These are phyloP conservation scores for Neocucurbitaria cava DNA, from an alignment of 2,329 filamentous ascomycete genomes.

Conservation along the genomic window DNA sequence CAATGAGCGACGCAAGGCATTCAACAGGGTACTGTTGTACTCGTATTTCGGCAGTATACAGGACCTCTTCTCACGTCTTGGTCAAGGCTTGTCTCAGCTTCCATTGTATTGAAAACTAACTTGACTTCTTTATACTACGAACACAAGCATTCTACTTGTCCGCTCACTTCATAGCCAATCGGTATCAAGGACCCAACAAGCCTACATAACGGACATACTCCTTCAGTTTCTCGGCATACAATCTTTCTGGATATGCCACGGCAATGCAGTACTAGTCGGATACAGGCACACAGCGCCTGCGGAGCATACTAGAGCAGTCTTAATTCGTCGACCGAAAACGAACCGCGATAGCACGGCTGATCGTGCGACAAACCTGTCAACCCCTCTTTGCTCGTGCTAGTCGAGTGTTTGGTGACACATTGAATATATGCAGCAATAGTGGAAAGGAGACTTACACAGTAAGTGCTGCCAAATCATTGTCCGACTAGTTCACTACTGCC, in stretches of 20 bases:
- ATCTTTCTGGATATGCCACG: conserved; percentile 3
- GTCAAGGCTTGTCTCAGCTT: not conserved
- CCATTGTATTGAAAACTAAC: not conserved
- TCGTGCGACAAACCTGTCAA: conserved; percentile 36
- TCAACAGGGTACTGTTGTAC: not conserved
- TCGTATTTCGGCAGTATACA: too few species aligned
- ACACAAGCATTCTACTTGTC: not conserved
- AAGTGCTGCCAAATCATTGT: conserved; percentile 1
- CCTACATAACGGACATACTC: not conserved
- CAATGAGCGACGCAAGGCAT: not conserved
- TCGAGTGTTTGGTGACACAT: conserved; percentile 13
- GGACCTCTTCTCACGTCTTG: too few species aligned
- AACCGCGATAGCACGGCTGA: not conserved
- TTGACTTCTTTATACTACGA: not conserved
- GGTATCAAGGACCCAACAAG: not conserved
- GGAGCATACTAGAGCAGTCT: conserved; percentile 4
- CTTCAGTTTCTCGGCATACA: not conserved
- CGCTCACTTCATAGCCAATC: not conserved
- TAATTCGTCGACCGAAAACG: conserved; percentile 3
- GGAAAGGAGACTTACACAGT: conserved; percentile 1
- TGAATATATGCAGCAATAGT: conserved; percentile 1
- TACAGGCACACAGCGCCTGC: conserved; percentile 1
- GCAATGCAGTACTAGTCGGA: conserved; percentile 3
- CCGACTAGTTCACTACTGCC: conserved; percentile 4
- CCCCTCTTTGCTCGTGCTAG: conserved; percentile 23